Evolutionary conservation across 2,329 filamentous ascomycete species (phyloP), one percentile per base, ranked within the genome.

Genomic region (Fusarium veterinarium): DNA sequence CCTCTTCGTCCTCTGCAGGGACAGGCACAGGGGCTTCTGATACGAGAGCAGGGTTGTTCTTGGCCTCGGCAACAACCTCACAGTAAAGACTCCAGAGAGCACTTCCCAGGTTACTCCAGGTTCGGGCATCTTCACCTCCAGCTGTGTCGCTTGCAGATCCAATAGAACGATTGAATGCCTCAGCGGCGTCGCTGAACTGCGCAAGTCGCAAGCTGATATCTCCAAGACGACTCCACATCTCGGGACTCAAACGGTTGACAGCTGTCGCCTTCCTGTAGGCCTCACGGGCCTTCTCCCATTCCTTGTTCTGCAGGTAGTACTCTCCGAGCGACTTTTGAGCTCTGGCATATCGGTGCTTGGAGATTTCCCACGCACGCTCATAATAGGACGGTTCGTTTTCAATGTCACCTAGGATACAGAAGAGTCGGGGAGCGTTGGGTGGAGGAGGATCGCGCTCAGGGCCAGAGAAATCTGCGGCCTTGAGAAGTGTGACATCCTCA

Each of bases 101-200:
- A 4, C 93, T 95, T 0, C 95, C 96, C 28, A 99, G 87, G 79
- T 99, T 99, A 77, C 93, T 97, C 94, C 96, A 99, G 1, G 94
- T 94, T 78, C 97, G 91, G 1, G 95, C 95, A 78, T 98, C 95
- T 58, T 92, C 91, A 31, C 97, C 95, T 52, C 97, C 96, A 16
- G 93, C 88, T 3, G 81, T 81, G 37, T 87, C 86, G 37, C 84
- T 86, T 0, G 87, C 84, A 11, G 84, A 82, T 74, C 93, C 91
- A 16, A 99, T 95, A 13, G 92, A 92, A 28, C 95, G 89, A 13
- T 91, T 91, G 81, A 97, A 99, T 0, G 95, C 92, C 73, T 95
- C 91, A 2, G 93, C 91, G 0, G 96, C 95, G 25, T 92, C 92
- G 25, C 91, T 86, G 83, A 93, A 98, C 42, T 91, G 86, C 14